phyloP scores from a whole-genome alignment of 768 basidiomycete species.

The Boletales sp. region DNA sequence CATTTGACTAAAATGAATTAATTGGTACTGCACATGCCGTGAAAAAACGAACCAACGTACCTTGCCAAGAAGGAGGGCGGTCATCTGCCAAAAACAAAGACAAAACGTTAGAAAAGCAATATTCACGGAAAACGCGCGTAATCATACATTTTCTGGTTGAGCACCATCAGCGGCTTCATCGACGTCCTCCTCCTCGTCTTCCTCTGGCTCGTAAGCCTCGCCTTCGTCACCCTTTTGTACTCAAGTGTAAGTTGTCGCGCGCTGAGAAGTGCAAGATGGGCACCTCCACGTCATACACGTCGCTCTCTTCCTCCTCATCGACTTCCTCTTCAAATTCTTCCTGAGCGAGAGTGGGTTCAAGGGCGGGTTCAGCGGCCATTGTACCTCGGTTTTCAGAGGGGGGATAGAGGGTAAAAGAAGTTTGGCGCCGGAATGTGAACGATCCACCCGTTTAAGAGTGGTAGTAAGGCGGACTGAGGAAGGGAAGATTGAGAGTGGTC shows the following conservation, averaged over 20 bases:
- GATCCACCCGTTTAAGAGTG: constrained; percentile 6
- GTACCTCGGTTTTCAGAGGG: neutral
- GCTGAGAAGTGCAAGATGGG: neutral
- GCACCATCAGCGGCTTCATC: neutral
- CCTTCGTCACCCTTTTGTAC: constrained; percentile 17
- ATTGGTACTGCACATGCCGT: neutral
- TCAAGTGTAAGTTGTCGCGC: neutral
- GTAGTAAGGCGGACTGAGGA: constrained; percentile 11
- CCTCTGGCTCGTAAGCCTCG: constrained; percentile 3
- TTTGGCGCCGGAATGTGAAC: constrained; percentile 2
- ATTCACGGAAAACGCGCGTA: neutral
- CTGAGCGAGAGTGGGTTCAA: constrained; percentile 2
- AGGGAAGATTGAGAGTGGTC: neutral
- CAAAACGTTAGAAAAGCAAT: neutral
- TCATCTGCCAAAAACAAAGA: constrained; percentile 17
- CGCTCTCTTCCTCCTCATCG: constrained; percentile 24
- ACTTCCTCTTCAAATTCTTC: constrained; percentile 7
- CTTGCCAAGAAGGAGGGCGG: constrained; percentile 19
- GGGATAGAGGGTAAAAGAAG: constrained; percentile 1
- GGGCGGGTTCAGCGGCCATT: constrained; percentile 22
- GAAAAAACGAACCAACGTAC: constrained; percentile 5
- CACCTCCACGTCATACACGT: constrained; percentile 26
- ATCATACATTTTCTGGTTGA: constrained; percentile 11
- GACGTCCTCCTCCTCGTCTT: constrained; percentile 23
- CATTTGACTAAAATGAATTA: constrained; percentile 12